Evolutionary conservation across 208 protist genomes (phyloP).

Genomic region (Trypanosomatidae sp.): DNA sequence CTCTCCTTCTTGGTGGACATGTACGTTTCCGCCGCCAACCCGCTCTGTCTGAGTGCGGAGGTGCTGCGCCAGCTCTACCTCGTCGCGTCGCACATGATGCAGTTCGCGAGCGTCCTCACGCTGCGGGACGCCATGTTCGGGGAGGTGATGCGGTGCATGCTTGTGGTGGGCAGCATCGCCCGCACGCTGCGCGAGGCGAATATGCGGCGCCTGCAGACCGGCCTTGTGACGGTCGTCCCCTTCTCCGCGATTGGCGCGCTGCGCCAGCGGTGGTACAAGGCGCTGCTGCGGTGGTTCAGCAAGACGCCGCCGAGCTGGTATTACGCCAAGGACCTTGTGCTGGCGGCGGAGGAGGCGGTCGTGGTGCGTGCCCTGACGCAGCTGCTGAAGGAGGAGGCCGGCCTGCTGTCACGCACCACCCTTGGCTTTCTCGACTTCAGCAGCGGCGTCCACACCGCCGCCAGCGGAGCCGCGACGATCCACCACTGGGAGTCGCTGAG

Average conservation of each 20-base stretch:
- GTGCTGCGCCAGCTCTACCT: conserved; percentile 64
- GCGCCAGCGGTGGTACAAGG: conserved; percentile 75
- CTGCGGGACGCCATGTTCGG: conserved; percentile 80
- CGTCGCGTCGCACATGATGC: conserved; percentile 51
- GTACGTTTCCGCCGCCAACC: conserved; percentile 52
- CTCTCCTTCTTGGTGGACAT: conserved; percentile 66
- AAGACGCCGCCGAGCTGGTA: conserved; percentile 81
- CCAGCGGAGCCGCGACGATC: neutral
- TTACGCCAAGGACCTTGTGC: conserved; percentile 52
- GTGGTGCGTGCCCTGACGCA: conserved; percentile 54
- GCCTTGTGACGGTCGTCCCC: conserved; percentile 37
- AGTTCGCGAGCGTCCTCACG: conserved; percentile 47
- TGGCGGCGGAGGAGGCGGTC: conserved; percentile 44
- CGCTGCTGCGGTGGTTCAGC: conserved; percentile 82
- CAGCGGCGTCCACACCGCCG: conserved; percentile 22
- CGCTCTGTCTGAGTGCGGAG: conserved; percentile 44
- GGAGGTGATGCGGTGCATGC: conserved; percentile 67
- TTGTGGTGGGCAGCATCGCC: conserved; percentile 64
- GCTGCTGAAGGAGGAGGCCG: conserved; percentile 51
- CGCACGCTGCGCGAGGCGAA: conserved; percentile 57
- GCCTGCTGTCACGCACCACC: conserved; percentile 24
- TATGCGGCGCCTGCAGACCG: conserved; percentile 41
- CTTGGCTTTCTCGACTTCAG: conserved; percentile 72
- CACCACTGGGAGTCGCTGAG: conserved; percentile 29
- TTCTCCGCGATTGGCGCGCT: conserved; percentile 61